phyloP scores from a whole-genome alignment of 2,329 filamentous ascomycete species.

The Dothideomycetes sp. region DNA sequence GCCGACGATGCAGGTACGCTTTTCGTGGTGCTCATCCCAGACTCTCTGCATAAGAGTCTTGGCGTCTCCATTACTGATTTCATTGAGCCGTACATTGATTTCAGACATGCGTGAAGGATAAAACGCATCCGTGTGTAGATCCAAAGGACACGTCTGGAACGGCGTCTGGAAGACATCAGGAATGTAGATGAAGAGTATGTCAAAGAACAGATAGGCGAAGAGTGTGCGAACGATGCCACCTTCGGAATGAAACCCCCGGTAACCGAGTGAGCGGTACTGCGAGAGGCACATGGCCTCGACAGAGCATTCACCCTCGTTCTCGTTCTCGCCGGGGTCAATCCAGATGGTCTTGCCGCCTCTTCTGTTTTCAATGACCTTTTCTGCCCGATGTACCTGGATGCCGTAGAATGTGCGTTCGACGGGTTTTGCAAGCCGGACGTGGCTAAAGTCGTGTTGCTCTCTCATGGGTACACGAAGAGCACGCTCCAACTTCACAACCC shows the following conservation, averaged over 20 bases:
- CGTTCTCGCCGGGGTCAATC: conserved; percentile 55
- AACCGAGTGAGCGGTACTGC: conserved; percentile 71
- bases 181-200: conserved; percentile 84
- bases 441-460: conserved; percentile 84
- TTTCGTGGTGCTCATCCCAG: conserved; percentile 58
- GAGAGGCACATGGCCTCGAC: conserved; percentile 93
- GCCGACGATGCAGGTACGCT: conserved; percentile 77
- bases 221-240: conserved; percentile 87
- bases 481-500: conserved; percentile 83
- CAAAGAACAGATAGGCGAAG: conserved; percentile 75
- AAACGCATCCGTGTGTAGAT: conserved; percentile 88
- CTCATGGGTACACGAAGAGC: conserved; percentile 72
- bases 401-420: conserved; percentile 68
- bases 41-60: conserved; percentile 57
- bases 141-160: conserved; percentile 87
- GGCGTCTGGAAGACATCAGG: conserved; percentile 96
- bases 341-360: conserved; percentile 69
- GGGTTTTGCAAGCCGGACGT: conserved; percentile 69
- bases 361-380: conserved; percentile 19
- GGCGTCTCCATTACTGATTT: conserved; percentile 77
- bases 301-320: conserved; percentile 57
- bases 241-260: conserved; percentile 92
- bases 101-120: conserved; percentile 77
- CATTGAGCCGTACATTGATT: conserved; percentile 77
- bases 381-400: conserved; percentile 52